phyloP scores from a whole-genome alignment of 768 basidiomycete species.

The Leccinum longicurvipes region DNA sequence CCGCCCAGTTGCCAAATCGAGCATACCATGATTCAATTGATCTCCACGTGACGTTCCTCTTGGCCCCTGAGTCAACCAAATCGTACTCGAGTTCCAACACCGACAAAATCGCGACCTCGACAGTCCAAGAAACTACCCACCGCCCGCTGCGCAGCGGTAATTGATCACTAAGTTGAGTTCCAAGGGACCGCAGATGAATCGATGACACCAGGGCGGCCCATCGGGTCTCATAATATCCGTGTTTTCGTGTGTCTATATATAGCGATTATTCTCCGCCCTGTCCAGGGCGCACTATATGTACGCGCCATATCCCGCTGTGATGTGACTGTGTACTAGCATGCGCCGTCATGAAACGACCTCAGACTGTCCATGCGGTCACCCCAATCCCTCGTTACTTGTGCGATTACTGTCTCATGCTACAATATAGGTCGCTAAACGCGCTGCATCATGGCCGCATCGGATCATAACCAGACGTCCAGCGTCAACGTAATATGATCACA shows the following conservation, averaged over 20 bases:
- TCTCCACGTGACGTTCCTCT: background rate
- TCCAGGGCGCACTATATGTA: conserved; percentile 29
- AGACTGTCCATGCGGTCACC: background rate
- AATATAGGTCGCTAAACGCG: background rate
- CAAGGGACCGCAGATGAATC: background rate
- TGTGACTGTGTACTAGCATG: background rate
- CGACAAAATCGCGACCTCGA: background rate
- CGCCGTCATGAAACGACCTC: background rate
- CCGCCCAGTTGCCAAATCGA: conserved; percentile 10
- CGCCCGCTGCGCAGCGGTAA: background rate
- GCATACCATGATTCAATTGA: background rate
- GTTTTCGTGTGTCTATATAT: conserved; percentile 43
- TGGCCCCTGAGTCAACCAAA: background rate
- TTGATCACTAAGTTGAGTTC: background rate
- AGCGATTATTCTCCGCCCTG: conserved; percentile 60
- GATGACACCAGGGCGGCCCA: background rate
- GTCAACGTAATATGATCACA: background rate
- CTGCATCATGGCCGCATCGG: background rate
- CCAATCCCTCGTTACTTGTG: background rate
- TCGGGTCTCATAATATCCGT: conserved; percentile 51
- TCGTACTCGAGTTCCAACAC: background rate
- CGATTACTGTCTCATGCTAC: background rate
- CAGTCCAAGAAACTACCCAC: background rate
- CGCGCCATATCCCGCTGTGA: background rate
- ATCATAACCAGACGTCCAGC: background rate